phyloP scores from a whole-genome alignment of 208 protist genomes.

The Wallacemonas sp. region DNA sequence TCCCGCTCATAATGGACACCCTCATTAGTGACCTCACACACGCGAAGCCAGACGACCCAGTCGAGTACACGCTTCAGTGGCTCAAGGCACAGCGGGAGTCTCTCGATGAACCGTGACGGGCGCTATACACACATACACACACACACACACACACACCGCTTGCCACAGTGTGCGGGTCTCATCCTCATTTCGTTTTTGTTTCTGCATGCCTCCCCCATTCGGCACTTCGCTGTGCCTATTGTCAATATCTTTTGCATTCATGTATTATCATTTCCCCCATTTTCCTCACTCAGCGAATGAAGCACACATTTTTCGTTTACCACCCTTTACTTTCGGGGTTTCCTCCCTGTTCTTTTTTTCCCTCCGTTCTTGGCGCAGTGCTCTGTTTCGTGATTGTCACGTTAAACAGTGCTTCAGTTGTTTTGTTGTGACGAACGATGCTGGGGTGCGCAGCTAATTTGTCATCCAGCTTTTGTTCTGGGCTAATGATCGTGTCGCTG shows the following conservation, averaged over 20 bases:
- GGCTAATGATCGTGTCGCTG: too few species aligned
- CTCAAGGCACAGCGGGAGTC: conserved; percentile 35
- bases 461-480: too few species aligned
- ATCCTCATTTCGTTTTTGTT: conserved; percentile 22
- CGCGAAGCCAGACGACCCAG: conserved; percentile 48
- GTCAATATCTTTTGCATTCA: neutral
- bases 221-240: conserved; percentile 1
- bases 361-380: neutral
- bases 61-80: conserved; percentile 61
- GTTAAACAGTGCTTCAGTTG: too few species aligned
- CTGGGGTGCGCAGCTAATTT: too few species aligned
- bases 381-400: too few species aligned
- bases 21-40: conserved; percentile 49
- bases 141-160: conserved; percentile 13
- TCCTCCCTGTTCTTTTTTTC: conserved; percentile 1
- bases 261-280: too few species aligned
- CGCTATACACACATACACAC: too few species aligned
- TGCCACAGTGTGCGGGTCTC: too few species aligned
- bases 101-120: conserved; percentile 7
- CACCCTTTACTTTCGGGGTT: neutral
- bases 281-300: too few species aligned
- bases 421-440: too few species aligned
- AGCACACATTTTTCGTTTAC: too few species aligned
- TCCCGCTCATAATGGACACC: conserved; percentile 60
- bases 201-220: neutral